A percentile compares a stretch with the other conserved stretches of the same genome.
Conservation (phyloP, 1,284 basidiomycete species). For the Ustilago hordei region DNA sequence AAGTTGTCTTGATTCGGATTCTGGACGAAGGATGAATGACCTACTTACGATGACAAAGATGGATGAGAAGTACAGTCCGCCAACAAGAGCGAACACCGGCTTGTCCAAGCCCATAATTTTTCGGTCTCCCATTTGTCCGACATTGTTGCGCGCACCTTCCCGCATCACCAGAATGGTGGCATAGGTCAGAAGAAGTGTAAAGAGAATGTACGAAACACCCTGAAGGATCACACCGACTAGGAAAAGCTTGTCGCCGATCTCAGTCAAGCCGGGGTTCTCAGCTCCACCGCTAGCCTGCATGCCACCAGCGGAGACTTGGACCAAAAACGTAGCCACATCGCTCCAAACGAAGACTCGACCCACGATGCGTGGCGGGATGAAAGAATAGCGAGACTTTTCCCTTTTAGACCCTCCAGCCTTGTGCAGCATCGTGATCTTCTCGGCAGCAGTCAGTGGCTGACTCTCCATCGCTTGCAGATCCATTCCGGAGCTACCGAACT, state of each 20-base stretch:
- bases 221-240: conserved; percentile 52
- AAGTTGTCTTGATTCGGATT: neutral
- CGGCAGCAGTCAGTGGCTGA: conserved; percentile 20
- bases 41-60: conserved; percentile 39
- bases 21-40: neutral
- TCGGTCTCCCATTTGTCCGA: neutral
- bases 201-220: conserved; percentile 52
- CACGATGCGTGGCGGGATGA: conserved; percentile 54
- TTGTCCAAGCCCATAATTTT: conserved; percentile 29
- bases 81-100: conserved; percentile 30
- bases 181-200: conserved; percentile 40
- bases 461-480: conserved; percentile 28
- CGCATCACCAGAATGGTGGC: conserved; percentile 31
- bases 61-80: conserved; percentile 34
- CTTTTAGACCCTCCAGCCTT: conserved; percentile 35
- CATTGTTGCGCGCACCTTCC: conserved; percentile 8
- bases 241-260: conserved; percentile 54
- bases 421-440: conserved; percentile 36
- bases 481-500: conserved; percentile 31
- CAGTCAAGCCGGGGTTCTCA: conserved; percentile 21
- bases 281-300: conserved; percentile 40
- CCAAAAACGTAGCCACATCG: conserved; percentile 62
- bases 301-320: conserved; percentile 55
- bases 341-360: conserved; percentile 60
- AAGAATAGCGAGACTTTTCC: conserved; percentile 42